Evolutionary conservation across 2,329 filamentous ascomycete species (phyloP).

Genomic region (Colletotrichum sp.): DNA sequence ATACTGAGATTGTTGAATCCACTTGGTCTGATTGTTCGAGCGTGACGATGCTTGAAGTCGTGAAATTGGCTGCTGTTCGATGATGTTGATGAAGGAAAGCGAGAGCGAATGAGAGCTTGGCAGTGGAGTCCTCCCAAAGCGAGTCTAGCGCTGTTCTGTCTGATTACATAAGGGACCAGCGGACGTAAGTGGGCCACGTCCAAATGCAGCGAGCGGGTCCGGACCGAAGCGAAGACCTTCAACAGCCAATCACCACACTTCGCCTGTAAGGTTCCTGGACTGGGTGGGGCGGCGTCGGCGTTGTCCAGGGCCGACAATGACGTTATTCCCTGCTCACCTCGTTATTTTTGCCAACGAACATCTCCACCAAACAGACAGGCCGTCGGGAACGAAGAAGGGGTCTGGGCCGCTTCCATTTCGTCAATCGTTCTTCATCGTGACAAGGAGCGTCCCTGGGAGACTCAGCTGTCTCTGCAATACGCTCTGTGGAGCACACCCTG

Average conservation of each 20-base stretch:
- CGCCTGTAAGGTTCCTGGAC: neutral
- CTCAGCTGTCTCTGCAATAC: neutral
- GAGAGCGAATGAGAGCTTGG: neutral
- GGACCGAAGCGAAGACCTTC: neutral
- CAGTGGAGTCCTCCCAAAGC: neutral
- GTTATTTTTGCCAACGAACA: neutral
- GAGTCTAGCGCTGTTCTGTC: neutral
- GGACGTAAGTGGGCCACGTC: neutral
- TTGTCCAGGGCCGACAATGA: neutral
- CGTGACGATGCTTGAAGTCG: neutral
- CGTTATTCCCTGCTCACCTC: neutral
- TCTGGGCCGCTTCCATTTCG: neutral
- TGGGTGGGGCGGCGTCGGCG: neutral
- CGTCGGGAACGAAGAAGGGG: neutral
- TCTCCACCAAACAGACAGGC: neutral
- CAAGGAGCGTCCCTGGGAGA: neutral
- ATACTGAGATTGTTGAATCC: neutral
- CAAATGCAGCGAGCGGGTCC: neutral
- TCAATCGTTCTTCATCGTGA: neutral
- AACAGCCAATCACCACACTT: neutral
- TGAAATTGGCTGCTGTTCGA: neutral
- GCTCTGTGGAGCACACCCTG: neutral
- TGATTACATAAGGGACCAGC: neutral
- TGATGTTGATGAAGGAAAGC: neutral
- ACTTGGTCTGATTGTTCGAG: neutral